Evolutionary conservation across 2,329 filamentous ascomycete genomes (phyloP), one percentile per base, ranked within the genome.

Genomic region (Talaromyces sp.): DNA sequence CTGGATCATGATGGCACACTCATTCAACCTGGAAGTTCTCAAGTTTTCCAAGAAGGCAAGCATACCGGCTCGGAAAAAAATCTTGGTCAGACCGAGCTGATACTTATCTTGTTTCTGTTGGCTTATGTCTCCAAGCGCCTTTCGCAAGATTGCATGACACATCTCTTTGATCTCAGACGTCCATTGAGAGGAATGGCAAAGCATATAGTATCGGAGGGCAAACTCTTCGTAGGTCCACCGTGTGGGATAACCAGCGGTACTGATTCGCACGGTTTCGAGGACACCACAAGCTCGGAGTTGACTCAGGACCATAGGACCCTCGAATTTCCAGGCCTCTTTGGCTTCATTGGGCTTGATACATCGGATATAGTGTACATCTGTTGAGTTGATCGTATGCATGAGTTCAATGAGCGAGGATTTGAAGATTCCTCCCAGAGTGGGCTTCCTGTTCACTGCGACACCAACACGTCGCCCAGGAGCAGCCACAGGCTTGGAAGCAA

Each of bases 141-240:
- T 95, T 64, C 86, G 88, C 67, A 99, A 79, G 70, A 99, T 99
- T 21, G 89, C 89, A 75, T 96, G 91, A 52, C 93, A 95, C 90
- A 99, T 96, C 63, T 93, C 83, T 59, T 92, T 87, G 68, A 99
- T 96, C 75, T 98, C 93, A 0, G 92, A 88, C 4, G 93, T 96
- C 93, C 95, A 98, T 70, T 91, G 85, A 18, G 84, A 83, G 3
- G 95, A 98, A 58, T 88, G 92, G 55, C 96, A 91, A 66, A 99
- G 83, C 92, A 99, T 97, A 81, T 99, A 99, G 81, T 99, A 99
- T 65, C 95, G 88, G 64, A 97, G 82, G 18, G 95, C 95, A 76
- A 99, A 99, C 75, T 99, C 95, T 73, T 99, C 95, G 73, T 97
- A 99, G 0, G 95, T 98, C 96, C 95, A 99, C 74, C 95, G 85